Evolutionary conservation across 2,329 filamentous ascomycete species (phyloP), one percentile per base, ranked within the genome.

Genomic region (Ceratocystis harringtonii): DNA sequence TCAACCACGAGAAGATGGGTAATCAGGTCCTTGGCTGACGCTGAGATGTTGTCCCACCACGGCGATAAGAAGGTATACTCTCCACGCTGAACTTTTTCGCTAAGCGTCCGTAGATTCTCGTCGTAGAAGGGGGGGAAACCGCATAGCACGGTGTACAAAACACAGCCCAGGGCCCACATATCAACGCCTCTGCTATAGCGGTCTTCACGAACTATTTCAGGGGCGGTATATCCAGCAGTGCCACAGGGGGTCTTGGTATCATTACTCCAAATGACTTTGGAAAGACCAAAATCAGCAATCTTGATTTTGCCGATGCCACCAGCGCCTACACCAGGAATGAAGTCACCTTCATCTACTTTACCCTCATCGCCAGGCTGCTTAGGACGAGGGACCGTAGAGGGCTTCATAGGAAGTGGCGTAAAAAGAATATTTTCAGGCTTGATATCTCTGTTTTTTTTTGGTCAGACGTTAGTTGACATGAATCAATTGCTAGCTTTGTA

Each of bases 241-340:
- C 94, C 94, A 74, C 94, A 99, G n/a, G 94, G 94, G 2, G 94
- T 99, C 90, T 96, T 97, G 8, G 94, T 99, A 73, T 95, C 89
- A 70, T 85, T 94, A 71, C 97, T 94, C 94, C 94, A 99, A 17
- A 99, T 90, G 70, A 99, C 89, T 77, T 99, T 99, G 69, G 92
- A 96, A 8, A 99, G 80, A 64, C 94, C 94, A 73, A 99, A 99
- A 73, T 99, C 94, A 73, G 94, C 94, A 75, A 99, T 92, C 80
- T 99, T 97, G 78, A 99, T 96, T 69, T 83, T 80, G 41, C 94
- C 94, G 69, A 99, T 99, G 50, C 92, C 94, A 66, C 94, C 94
- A 0, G 89, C 81, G 52, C 94, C 94, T 44, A 87, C 76, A 1
- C 92, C 92, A 19, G 80, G 82, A 68, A 94, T 80, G 69, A 95